These are phyloP conservation scores for Pachyrhizus erosus DNA, from an alignment of 306 rosid species.

Conservation along the genomic window DNA sequence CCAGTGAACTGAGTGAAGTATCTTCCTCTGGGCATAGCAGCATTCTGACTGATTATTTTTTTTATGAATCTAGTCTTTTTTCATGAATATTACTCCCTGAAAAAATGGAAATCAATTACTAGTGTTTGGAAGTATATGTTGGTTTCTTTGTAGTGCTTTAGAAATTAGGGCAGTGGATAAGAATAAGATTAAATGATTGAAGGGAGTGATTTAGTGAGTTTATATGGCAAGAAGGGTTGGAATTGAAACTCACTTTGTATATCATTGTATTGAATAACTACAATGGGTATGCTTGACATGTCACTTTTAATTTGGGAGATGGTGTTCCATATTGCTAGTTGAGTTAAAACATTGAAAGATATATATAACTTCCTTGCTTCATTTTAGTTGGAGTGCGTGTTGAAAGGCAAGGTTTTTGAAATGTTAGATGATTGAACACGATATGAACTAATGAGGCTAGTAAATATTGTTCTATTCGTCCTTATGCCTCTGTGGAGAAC, in stretches of 20 bases:
- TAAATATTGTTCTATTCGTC: not conserved
- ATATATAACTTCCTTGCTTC: not conserved
- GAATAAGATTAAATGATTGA: not conserved
- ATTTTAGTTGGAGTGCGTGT: not conserved
- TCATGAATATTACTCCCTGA: not conserved
- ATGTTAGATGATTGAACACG: not conserved
- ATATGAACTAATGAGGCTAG: slow-evolving; percentile 1
- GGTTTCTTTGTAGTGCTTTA: not conserved
- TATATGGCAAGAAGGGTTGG: not conserved
- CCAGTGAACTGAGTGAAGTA: not conserved
- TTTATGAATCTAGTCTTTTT: slow-evolving; percentile 6
- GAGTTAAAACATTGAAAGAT: not conserved
- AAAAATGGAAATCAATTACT: not conserved
- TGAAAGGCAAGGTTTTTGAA: slow-evolving; percentile 12
- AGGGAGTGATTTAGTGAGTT: not conserved
- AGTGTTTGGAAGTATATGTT: not conserved
- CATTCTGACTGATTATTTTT: not conserved
- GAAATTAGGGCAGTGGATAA: not conserved
- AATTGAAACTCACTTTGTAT: slow-evolving; percentile 5
- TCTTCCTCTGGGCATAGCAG: not conserved
- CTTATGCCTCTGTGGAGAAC: not conserved
- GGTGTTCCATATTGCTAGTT: not conserved
- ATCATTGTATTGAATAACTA: not conserved
- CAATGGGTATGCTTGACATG: not conserved
- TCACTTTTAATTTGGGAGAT: slow-evolving; percentile 26